Conservation (phyloP, 1,139 yeast species). For the Saccharomyces hybrid region DNA sequence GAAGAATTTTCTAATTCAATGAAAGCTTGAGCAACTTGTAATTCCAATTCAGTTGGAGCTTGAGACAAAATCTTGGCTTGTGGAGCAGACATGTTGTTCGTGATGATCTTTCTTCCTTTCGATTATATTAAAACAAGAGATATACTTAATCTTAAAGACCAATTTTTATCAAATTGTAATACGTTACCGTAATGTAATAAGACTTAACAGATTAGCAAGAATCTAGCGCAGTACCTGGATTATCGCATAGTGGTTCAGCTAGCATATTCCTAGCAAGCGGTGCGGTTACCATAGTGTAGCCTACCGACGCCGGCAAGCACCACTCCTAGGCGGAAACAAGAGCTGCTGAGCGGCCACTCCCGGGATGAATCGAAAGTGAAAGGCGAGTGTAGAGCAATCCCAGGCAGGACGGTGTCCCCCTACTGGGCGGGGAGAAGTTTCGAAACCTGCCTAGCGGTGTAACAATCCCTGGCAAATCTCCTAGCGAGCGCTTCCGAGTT, state of each 20-base stretch:
- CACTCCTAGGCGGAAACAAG: constrained; percentile 1
- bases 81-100: constrained; percentile 5
- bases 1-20: constrained; percentile 92
- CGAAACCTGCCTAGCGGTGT: neutral
- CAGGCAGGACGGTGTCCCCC: neutral
- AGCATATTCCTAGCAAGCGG: neutral
- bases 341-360: neutral
- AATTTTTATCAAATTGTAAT: neutral
- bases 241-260: neutral
- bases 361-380: neutral
- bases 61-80: constrained; percentile 68
- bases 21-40: constrained; percentile 99
- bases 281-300: neutral
- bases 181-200: neutral
- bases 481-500: neutral
- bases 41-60: constrained; percentile 96
- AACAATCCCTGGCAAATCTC: neutral
- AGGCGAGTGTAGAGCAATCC: neutral
- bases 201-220: neutral
- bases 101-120: constrained; percentile 1
- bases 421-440: neutral
- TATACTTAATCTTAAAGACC: neutral
- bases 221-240: neutral
- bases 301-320: constrained; percentile 1
- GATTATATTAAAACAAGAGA: neutral